These are phyloP conservation scores for Ceratobasidium sp. DNA, from an alignment of 1,284 basidiomycete species.

Conservation along the genomic window DNA sequence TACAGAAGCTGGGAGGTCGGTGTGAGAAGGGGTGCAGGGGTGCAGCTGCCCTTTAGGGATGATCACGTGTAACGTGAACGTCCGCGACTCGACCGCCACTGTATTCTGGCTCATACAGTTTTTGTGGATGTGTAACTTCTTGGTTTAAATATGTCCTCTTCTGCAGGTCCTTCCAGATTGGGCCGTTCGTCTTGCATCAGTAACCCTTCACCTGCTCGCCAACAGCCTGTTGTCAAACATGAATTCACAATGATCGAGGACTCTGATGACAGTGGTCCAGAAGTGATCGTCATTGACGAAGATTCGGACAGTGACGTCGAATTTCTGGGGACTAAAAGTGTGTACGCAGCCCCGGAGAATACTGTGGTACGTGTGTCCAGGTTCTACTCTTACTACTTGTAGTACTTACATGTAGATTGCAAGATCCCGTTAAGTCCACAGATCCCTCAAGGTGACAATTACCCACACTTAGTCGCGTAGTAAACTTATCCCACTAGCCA, in stretches of 20 bases:
- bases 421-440: background rate
- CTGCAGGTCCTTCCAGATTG: background rate
- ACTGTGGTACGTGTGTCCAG: no score
- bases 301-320: constrained; percentile 19
- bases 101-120: no score
- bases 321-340: background rate
- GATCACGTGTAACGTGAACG: no score
- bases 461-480: background rate
- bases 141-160: no score
- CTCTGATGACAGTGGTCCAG: constrained; percentile 22
- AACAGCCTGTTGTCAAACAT: background rate
- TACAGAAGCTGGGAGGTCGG: no score
- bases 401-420: background rate
- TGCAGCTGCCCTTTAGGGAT: no score
- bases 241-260: background rate
- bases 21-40: no score
- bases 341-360: no score
- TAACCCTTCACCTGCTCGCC: background rate
- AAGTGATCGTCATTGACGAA: constrained; percentile 9
- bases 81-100: no score
- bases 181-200: background rate
- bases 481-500: background rate
- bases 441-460: background rate
- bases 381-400: background rate
- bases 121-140: no score